These are phyloP conservation scores for Gloeophyllum trabeum DNA, from an alignment of 768 basidiomycete genomes.

Conservation along the genomic window DNA sequence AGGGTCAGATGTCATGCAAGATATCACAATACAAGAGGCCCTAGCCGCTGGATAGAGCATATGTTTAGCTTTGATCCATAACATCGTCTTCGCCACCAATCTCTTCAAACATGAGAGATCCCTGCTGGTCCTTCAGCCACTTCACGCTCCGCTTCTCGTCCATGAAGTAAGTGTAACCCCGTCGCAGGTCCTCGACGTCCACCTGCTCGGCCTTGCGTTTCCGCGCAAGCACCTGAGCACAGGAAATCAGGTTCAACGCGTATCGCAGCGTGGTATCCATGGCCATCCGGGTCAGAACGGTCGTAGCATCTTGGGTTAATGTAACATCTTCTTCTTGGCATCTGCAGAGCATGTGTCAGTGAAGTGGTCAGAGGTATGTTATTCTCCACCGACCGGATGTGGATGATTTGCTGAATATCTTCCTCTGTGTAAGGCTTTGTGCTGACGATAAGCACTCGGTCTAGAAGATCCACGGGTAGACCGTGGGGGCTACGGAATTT, in stretches of 20 bases:
- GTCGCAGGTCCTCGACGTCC: constrained; percentile 74
- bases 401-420: constrained; percentile 86
- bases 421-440: constrained; percentile 77
- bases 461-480: constrained; percentile 87
- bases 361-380: neutral
- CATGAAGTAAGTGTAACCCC: constrained; percentile 84
- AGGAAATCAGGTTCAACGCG: constrained; percentile 90
- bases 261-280: constrained; percentile 86
- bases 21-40: too few species aligned
- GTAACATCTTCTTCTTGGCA: constrained; percentile 95
- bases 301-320: constrained; percentile 58
- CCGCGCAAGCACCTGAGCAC: constrained; percentile 75
- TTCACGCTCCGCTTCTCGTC: constrained; percentile 89
- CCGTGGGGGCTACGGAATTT: constrained; percentile 93
- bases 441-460: constrained; percentile 92
- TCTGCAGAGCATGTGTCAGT: constrained; percentile 22
- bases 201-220: constrained; percentile 76
- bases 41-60: neutral
- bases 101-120: constrained; percentile 65
- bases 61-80: constrained; percentile 24
- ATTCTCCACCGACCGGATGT: constrained; percentile 56
- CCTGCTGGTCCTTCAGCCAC: constrained; percentile 83
- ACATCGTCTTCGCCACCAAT: constrained; percentile 25
- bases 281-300: constrained; percentile 84
- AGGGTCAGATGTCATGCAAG: too few species aligned